Evolutionary conservation across 495 filamentous ascomycete genomes (phyloP).

Genomic region (Halenospora varia): DNA sequence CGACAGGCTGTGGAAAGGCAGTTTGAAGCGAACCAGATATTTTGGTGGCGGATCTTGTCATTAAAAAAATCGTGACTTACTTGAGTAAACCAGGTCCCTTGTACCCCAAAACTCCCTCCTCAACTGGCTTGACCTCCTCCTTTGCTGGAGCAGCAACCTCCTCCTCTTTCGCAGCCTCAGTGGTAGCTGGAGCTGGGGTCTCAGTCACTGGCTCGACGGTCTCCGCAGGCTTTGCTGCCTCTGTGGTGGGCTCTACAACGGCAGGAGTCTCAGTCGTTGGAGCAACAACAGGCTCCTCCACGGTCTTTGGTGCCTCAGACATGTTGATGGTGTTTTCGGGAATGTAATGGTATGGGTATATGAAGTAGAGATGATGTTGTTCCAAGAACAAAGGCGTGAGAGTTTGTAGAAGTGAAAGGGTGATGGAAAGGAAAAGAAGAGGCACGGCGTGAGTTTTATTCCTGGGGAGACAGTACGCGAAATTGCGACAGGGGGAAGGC

Average conservation of each 20-base stretch:
- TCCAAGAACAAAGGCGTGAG: background rate
- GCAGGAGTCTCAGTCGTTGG: constrained; percentile 41
- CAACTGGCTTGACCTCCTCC: constrained; percentile 38
- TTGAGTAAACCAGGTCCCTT: constrained; percentile 88
- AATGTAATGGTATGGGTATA: background rate
- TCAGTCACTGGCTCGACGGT: constrained; percentile 26
- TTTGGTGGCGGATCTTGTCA: too few relatives aligned
- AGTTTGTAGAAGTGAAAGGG: background rate
- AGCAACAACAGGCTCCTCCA: constrained; percentile 36
- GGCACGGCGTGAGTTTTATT: background rate
- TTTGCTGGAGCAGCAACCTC: constrained; percentile 30
- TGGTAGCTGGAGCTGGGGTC: constrained; percentile 42
- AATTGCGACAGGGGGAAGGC: background rate
- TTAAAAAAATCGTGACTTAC: constrained; percentile 56
- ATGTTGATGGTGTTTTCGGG: constrained; percentile 13
- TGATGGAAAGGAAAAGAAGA: constrained; percentile 2
- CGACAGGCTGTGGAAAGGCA: constrained; percentile 39
- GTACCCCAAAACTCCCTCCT: constrained; percentile 73
- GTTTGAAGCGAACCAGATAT: background rate
- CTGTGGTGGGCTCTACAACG: constrained; percentile 46
- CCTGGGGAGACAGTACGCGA: background rate
- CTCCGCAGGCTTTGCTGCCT: constrained; percentile 38
- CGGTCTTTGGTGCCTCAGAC: constrained; percentile 26
- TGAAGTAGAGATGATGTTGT: background rate
- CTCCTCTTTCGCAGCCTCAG: constrained; percentile 35